Evolutionary conservation across 2,329 filamentous ascomycete species (phyloP).

Genomic region (Microcyclospora tardicrescens): DNA sequence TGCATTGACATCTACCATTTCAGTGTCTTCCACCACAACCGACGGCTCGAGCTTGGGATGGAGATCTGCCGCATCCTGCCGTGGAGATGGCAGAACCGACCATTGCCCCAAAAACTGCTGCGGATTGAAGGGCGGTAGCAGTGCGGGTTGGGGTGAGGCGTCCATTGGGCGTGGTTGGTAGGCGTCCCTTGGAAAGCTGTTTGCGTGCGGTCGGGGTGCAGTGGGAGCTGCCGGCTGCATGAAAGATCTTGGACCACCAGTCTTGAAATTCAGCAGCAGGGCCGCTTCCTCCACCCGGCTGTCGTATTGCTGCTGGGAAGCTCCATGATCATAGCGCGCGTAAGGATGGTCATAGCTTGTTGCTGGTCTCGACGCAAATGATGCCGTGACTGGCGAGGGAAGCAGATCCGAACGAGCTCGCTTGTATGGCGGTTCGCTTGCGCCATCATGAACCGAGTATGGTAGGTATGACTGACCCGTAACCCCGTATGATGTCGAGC

Average conservation of each 20-base stretch:
- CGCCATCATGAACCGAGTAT: constrained; percentile 5
- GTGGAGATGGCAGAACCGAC: background rate
- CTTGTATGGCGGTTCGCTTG: constrained; percentile 43
- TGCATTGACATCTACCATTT: too few species aligned
- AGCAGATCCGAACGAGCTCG: constrained; percentile 47
- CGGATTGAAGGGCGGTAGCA: constrained; percentile 18
- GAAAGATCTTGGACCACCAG: constrained; percentile 13
- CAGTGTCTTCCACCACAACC: too few species aligned
- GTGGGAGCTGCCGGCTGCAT: constrained; percentile 5
- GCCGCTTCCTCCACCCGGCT: constrained; percentile 33
- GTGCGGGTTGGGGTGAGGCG: constrained; percentile 4
- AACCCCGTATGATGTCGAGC: constrained; percentile 3
- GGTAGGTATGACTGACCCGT: background rate
- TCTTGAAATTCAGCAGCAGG: constrained; percentile 32
- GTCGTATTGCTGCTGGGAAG: constrained; percentile 8
- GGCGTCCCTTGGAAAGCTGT: constrained; percentile 18
- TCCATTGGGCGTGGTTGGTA: constrained; percentile 13
- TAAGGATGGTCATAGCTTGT: constrained; percentile 32
- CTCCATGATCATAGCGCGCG: too few species aligned
- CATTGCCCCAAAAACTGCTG: constrained; percentile 3
- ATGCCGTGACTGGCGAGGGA: constrained; percentile 30
- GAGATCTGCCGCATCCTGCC: too few species aligned
- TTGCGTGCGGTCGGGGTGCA: constrained; percentile 18
- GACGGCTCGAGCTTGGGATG: too few species aligned
- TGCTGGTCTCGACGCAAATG: constrained; percentile 29